Evolutionary conservation across 306 rosid genomes (phyloP), one percentile per base, ranked within the genome.

Genomic region (Prunus dulcis): DNA sequence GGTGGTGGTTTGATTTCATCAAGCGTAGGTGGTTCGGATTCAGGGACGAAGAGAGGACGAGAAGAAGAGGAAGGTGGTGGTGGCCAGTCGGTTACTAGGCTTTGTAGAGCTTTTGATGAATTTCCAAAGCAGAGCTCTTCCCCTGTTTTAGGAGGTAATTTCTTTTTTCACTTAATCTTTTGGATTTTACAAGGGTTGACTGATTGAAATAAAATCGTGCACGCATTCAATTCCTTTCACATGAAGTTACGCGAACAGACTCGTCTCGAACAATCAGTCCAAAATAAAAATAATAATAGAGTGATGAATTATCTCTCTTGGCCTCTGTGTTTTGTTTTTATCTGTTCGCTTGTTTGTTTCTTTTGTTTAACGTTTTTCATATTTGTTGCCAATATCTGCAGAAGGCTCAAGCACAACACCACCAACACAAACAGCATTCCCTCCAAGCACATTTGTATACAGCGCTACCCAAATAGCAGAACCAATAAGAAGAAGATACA

Each of bases 401-500:
- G 65, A 58, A 13, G 32, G 68, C 27, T 17, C 66, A 45, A 53
- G 9, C 6, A 25, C 53, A 46, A n/a, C 28, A 13, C 18, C 32
- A 47, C 18, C 41, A 38, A 12, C 58, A 38, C 46, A 57, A 27
- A 66, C 69, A 41, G 1, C 53, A 51, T 25, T 76, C 22, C 30
- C 63, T 25, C 27, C 50, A 18, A 46, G 66, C 10, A 13, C 68
- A 12, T 86, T 77, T 22, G 89, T 82, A 32, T 86, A 86, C 73
- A 56, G 46, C 7, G 32, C 66, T 50, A 55, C 52, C 12, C 17
- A 41, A 56, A 74, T 73, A n/a, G 63, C 70, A n/a, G 69, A 82
- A 20, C 65, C 70, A 18, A 28, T 67, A 50, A 80, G 83, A 10
- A 82, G 87, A 77, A 82, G 72, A 83, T 86, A 86, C 83, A 82